Evolutionary conservation across 768 basidiomycete genomes (phyloP).

Genomic region (Suillus clintonianus): DNA sequence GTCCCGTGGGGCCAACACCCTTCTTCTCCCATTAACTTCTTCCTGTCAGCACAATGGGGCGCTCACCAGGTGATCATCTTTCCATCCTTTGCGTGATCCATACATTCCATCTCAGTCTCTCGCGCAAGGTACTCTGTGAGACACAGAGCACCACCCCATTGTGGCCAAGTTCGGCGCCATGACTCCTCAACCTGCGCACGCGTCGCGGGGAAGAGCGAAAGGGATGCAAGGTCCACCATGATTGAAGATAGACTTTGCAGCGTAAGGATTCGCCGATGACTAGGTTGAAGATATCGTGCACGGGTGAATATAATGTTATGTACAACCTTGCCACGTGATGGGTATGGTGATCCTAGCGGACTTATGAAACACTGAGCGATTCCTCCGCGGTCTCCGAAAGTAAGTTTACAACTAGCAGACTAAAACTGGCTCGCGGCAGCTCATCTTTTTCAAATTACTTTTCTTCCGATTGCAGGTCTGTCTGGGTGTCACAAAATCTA

Average conservation of each 20-base stretch:
- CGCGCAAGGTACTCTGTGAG: constrained; percentile 46
- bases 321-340: no score
- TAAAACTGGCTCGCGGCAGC: no score
- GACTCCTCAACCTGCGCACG: constrained; percentile 42
- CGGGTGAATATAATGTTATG: no score
- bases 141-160: constrained; percentile 45
- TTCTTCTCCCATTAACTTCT: constrained; percentile 16
- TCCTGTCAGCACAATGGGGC: not conserved
- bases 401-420: no score
- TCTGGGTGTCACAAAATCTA: no score
- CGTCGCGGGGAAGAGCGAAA: constrained; percentile 48
- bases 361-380: no score
- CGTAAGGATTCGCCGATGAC: no score
- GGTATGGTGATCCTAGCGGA: no score
- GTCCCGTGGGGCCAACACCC: constrained; percentile 55
- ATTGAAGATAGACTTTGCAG: not conserved
- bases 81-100: constrained; percentile 46
- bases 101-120: constrained; percentile 37
- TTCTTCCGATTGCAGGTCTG: no score
- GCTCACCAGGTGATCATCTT: constrained; percentile 49
- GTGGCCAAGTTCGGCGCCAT: constrained; percentile 32
- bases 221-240: not conserved
- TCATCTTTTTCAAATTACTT: no score
- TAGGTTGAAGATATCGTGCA: no score
- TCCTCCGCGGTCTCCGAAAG: no score